Evolutionary conservation across 169 alveolate genomes (phyloP).

Genomic region (Plasmodium adleri): DNA sequence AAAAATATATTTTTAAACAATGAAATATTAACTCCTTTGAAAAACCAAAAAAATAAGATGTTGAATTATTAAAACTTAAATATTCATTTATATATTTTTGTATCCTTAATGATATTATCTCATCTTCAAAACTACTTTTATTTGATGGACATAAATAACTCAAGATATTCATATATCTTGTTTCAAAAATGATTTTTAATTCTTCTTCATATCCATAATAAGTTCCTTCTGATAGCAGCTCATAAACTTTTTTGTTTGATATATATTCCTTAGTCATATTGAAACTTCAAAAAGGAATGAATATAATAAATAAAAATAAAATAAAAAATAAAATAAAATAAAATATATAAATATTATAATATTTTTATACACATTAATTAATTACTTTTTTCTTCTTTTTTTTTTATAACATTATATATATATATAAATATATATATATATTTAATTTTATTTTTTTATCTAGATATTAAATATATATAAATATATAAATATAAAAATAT

Average conservation of each 20-base stretch:
- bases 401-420: too few species aligned
- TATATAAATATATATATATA: too few species aligned
- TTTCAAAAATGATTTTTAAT: constrained; percentile 16
- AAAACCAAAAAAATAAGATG: constrained; percentile 65
- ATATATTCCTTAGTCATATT: constrained; percentile 14
- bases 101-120: constrained; percentile 24
- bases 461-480: too few species aligned
- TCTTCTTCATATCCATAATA: constrained; percentile 31
- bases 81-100: constrained; percentile 53
- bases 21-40: constrained; percentile 62
- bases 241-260: constrained; percentile 61
- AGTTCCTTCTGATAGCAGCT: constrained; percentile 1
- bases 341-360: too few species aligned
- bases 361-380: too few species aligned
- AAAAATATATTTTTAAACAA: constrained; percentile 33
- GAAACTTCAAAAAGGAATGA: too few species aligned
- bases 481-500: too few species aligned
- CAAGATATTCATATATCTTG: constrained; percentile 14
- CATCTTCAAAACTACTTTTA: not conserved
- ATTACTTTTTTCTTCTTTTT: too few species aligned
- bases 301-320: too few species aligned
- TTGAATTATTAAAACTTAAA: constrained; percentile 26
- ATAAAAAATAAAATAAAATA: too few species aligned
- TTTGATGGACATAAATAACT: constrained; percentile 22
- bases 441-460: too few species aligned